Evolutionary conservation across 2,329 filamentous ascomycete genomes (phyloP), one percentile per base, ranked within the genome.

Genomic region (Cladobotryum protrusum): DNA sequence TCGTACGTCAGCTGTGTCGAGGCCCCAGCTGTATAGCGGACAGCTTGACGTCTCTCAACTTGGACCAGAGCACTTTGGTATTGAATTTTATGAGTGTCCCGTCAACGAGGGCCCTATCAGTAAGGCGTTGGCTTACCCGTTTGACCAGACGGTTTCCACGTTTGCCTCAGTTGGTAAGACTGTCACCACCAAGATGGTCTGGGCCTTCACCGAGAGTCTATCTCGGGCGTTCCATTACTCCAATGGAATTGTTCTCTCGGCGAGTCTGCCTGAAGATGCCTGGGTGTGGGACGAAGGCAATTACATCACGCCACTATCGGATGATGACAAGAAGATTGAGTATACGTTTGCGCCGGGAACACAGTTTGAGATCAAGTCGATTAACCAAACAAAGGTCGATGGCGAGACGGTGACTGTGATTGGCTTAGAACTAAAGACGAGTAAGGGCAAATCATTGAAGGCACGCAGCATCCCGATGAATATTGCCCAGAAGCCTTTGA

Each of bases 151-250:
- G 9, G 14, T 52, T 7, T 20, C n/a, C 3, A 50, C 42, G 34
- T 50, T 43, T 19, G 13, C 43, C 15, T n/a, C 47, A 19, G 43
- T 47, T n/a, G 50, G 50, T 12, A 44, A 20, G 3, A 50, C 43
- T 3, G 35, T 52, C 5, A 52, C 47, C 3, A 50, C 50, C 7
- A 50, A 52, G 37, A 52, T 52, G 50, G 48, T 43, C 13, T 52
- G 50, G 50, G 50, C 47, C 15, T 52, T 52, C 15, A 43, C 50
- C 13, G 50, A 52, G 12, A 50, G 33, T 17, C 29, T 50, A 4
- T n/a, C 33, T 12, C 47, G 32, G 8, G 52, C 52, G 1, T 42
- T 53, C 29, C 44, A 45, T 5, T 53, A 53, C 15, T 47, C 41
- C 15, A 51, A 53, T n/a, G 48, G 48, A 3, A 53, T 53, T 33